Evolutionary conservation across 2,329 filamentous ascomycete species (phyloP).

Genomic region (Fusarium oxysporum): DNA sequence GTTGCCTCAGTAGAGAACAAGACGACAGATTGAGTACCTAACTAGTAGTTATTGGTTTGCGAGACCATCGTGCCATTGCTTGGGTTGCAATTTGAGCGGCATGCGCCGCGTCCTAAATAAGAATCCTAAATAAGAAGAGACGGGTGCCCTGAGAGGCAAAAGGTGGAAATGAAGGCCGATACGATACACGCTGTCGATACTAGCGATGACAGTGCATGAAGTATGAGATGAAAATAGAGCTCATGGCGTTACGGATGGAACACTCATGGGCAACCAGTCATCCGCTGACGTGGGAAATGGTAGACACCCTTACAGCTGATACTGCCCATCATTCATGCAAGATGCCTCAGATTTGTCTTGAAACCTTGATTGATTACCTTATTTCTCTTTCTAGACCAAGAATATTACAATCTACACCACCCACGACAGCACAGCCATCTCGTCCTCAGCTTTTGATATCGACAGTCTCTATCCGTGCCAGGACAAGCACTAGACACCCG

Average conservation of each 20-base stretch:
- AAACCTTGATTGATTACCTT: not conserved
- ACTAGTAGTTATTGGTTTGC: not conserved
- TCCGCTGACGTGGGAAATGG: not conserved
- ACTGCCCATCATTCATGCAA: slow-evolving; percentile 13
- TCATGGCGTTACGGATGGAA: slow-evolving; percentile 3
- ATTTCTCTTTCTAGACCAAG: not conserved
- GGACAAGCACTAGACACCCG: not conserved
- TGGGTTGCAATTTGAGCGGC: slow-evolving; percentile 1
- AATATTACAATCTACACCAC: not conserved
- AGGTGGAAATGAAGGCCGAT: not conserved
- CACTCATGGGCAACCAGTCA: not conserved
- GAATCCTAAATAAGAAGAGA: not conserved
- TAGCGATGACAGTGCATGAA: not conserved
- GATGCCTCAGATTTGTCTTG: not conserved
- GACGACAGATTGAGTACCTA: not conserved
- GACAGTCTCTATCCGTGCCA: not conserved
- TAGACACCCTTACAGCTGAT: slow-evolving; percentile 17
- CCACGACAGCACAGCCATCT: not conserved
- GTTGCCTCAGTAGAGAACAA: not conserved
- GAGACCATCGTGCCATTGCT: slow-evolving; percentile 12
- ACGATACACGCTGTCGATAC: not conserved
- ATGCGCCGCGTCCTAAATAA: slow-evolving; percentile 1
- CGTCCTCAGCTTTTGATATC: not conserved
- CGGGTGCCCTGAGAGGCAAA: not conserved
- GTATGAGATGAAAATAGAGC: slow-evolving; percentile 6